Evolutionary conservation across 169 alveolate species (phyloP).

Genomic region (Cryptosporidium muris): DNA sequence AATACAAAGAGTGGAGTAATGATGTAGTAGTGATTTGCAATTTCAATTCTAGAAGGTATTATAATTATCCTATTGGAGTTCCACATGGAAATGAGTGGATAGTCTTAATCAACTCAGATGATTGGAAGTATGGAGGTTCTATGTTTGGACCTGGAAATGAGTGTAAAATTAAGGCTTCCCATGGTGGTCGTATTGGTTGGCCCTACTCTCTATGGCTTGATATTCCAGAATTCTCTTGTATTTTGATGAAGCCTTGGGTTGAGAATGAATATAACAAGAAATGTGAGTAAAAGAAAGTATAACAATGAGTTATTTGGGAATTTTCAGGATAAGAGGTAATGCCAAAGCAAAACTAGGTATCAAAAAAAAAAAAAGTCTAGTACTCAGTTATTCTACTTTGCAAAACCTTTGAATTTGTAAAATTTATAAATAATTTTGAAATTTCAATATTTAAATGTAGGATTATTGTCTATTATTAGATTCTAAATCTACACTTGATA

Average conservation of each 20-base stretch:
- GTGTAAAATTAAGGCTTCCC: constrained; percentile 71
- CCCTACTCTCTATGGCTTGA: constrained; percentile 77
- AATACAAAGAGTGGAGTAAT: constrained; percentile 75
- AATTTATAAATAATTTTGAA: too few species aligned
- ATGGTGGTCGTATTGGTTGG: constrained; percentile 80
- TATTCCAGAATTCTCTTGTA: constrained; percentile 76
- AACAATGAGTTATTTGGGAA: background rate
- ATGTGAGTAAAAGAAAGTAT: constrained; percentile 6
- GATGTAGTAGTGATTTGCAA: constrained; percentile 78
- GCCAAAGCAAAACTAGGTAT: too few species aligned
- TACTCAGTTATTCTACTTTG: too few species aligned
- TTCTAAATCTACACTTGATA: too few species aligned
- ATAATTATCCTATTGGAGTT: constrained; percentile 78
- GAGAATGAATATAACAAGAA: constrained; percentile 5
- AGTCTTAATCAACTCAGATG: constrained; percentile 77
- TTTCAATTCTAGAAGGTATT: constrained; percentile 73
- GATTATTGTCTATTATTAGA: too few species aligned
- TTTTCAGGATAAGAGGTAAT: too few species aligned
- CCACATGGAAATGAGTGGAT: constrained; percentile 80
- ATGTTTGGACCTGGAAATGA: constrained; percentile 77
- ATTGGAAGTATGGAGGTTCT: constrained; percentile 79
- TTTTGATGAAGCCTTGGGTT: constrained; percentile 70
- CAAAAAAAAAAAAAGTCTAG: too few species aligned
- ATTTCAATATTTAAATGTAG: too few species aligned
- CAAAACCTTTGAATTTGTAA: too few species aligned